Conservation (phyloP, 306 rosid species). For the Vachellia collinsii region DNA sequence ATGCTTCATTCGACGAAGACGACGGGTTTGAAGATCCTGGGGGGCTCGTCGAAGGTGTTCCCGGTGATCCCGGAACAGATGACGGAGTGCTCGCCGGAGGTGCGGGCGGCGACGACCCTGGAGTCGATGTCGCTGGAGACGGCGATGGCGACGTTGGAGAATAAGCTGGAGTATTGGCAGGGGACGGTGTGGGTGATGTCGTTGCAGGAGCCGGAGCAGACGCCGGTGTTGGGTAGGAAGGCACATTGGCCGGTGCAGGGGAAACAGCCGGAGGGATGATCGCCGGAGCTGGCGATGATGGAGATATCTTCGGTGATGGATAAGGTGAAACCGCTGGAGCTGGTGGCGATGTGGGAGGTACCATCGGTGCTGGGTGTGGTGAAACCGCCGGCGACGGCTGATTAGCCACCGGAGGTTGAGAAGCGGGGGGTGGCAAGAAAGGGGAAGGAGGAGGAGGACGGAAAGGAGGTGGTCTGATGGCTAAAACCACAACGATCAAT, state of each 20-base stretch:
- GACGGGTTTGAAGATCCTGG: background rate
- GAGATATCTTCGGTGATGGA: background rate
- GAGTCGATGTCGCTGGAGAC: background rate
- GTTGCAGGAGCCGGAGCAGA: background rate
- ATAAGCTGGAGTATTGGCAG: constrained; percentile 22
- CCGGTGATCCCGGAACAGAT: background rate
- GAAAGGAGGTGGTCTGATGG: constrained; percentile 27
- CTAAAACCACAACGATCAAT: constrained; percentile 54
- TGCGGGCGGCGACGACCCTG: background rate
- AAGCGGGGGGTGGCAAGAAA: background rate
- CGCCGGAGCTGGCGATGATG: background rate
- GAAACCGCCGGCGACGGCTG: constrained; percentile 4
- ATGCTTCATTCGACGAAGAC: background rate
- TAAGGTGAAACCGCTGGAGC: background rate
- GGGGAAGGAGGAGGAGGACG: background rate
- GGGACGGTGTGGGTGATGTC: constrained; percentile 29
- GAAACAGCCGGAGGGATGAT: background rate
- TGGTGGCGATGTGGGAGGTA: background rate
- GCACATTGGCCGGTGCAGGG: background rate
- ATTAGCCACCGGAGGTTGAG: constrained; percentile 18
- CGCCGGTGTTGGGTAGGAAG: background rate
- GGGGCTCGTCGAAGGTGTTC: background rate
- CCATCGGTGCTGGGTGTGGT: constrained; percentile 11
- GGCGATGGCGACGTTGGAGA: background rate
- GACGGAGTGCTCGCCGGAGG: constrained; percentile 3